Conservation (phyloP, 257 asterid species). For the Linderniella brevidens region DNA sequence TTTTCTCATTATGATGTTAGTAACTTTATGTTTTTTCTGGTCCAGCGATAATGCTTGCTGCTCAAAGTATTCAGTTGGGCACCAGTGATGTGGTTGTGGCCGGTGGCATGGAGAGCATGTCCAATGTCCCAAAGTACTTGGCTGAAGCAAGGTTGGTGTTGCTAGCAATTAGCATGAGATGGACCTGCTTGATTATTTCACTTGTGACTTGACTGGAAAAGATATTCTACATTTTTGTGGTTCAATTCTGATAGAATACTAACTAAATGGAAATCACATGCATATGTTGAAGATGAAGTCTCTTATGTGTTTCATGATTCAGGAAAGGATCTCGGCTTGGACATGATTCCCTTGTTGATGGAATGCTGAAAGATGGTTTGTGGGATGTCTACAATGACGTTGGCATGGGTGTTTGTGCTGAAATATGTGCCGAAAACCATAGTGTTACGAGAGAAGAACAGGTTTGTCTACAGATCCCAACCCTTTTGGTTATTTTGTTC, state of each 20-base stretch:
- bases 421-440: constrained; percentile 78
- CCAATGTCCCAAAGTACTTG: constrained; percentile 87
- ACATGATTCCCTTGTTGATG: constrained; percentile 93
- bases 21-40: constrained; percentile 3
- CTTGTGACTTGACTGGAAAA: no score
- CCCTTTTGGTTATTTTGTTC: no score
- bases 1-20: constrained; percentile 7
- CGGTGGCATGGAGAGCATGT: constrained; percentile 99
- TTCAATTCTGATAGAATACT: neutral
- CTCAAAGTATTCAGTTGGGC: constrained; percentile 91
- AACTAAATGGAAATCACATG: neutral
- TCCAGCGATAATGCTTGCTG: constrained; percentile 88
- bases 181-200: constrained; percentile 1
- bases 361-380: constrained; percentile 94
- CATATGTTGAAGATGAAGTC: constrained; percentile 1
- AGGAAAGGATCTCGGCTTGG: constrained; percentile 99
- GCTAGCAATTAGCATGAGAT: neutral
- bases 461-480: constrained; percentile 23
- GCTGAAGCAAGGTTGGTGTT: constrained; percentile 80
- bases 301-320: constrained; percentile 11
- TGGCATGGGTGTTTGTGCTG: constrained; percentile 99
- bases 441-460: constrained; percentile 76
- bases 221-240: constrained; percentile 3
- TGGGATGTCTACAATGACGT: constrained; percentile 90
- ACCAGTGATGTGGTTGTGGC: constrained; percentile 90